phyloP scores from a whole-genome alignment of 73 alveolate genomes.

The Durusdinium trenchii region DNA sequence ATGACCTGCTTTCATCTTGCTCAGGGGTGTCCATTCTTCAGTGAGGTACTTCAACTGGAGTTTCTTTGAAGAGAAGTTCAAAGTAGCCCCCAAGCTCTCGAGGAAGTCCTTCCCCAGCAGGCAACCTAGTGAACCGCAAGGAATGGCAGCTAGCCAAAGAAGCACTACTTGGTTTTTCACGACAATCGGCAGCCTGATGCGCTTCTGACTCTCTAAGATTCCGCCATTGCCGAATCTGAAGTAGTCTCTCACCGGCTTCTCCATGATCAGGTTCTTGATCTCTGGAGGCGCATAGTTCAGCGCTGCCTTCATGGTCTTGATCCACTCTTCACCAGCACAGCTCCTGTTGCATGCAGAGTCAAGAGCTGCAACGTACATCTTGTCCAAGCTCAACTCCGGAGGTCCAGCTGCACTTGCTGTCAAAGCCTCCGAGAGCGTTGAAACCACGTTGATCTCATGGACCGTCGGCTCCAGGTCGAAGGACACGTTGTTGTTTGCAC shows the following conservation, averaged over 20 bases:
- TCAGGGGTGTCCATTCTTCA: neutral
- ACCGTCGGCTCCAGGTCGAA: neutral
- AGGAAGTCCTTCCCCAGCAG: neutral
- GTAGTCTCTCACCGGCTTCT: neutral
- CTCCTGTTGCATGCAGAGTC: slow-evolving; percentile 10
- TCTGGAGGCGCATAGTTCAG: neutral
- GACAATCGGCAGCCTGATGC: neutral
- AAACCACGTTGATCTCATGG: neutral
- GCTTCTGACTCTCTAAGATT: neutral
- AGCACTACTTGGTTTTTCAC: neutral
- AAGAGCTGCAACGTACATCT: neutral
- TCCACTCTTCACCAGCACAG: slow-evolving; percentile 12
- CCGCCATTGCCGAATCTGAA: slow-evolving; percentile 33
- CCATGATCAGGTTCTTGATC: neutral
- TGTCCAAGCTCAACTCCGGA: neutral
- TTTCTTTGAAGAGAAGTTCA: neutral
- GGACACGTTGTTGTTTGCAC: neutral
- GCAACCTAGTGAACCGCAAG: neutral
- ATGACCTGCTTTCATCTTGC: neutral
- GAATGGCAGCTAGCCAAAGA: neutral
- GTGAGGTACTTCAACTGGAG: neutral
- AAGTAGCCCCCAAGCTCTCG: neutral
- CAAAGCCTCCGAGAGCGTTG: neutral
- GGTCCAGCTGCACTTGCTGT: neutral
- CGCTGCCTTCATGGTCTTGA: neutral